Conservation (phyloP, 106 monocot species). For the Ottelia alismoides region DNA sequence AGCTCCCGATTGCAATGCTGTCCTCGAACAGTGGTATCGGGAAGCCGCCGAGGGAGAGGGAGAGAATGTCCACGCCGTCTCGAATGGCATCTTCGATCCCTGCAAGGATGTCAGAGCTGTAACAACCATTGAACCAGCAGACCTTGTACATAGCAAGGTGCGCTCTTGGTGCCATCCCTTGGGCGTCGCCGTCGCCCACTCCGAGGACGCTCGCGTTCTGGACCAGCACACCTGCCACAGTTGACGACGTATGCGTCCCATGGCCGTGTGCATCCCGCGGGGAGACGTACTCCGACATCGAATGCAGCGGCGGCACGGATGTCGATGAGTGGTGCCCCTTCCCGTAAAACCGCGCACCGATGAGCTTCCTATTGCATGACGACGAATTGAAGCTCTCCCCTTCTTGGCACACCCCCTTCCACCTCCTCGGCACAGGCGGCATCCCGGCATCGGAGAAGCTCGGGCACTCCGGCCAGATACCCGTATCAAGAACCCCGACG, state of each 20-base stretch:
- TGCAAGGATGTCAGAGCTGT: slow-evolving; percentile 87
- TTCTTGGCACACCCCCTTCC: slow-evolving; percentile 67
- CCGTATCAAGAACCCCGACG: slow-evolving; percentile 83
- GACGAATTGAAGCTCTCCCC: slow-evolving; percentile 58
- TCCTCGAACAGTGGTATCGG: slow-evolving; percentile 73
- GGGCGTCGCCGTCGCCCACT: slow-evolving; percentile 34
- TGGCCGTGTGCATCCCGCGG: slow-evolving; percentile 73
- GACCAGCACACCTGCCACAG: slow-evolving; percentile 50
- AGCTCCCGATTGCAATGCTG: slow-evolving; percentile 79
- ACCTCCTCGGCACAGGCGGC: slow-evolving; percentile 46
- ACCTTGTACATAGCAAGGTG: slow-evolving; percentile 85
- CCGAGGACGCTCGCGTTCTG: slow-evolving; percentile 43
- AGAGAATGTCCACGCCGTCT: slow-evolving; percentile 76
- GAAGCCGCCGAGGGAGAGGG: slow-evolving; percentile 77
- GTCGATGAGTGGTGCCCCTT: slow-evolving; percentile 46
- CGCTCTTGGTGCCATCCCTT: slow-evolving; percentile 55
- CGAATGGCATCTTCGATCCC: slow-evolving; percentile 77
- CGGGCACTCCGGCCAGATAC: slow-evolving; percentile 88
- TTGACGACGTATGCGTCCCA: slow-evolving; percentile 82
- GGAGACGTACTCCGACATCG: slow-evolving; percentile 51
- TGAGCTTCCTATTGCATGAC: slow-evolving; percentile 78
- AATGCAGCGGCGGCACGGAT: slow-evolving; percentile 2
- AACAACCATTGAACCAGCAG: slow-evolving; percentile 88
- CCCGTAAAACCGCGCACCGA: slow-evolving; percentile 73
- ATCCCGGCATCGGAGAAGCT: slow-evolving; percentile 60